A percentile compares a stretch with the other conserved stretches of the same genome.
Evolutionary conservation across 345 rosid genomes (phyloP).

Genomic region (Populus nigra): DNA sequence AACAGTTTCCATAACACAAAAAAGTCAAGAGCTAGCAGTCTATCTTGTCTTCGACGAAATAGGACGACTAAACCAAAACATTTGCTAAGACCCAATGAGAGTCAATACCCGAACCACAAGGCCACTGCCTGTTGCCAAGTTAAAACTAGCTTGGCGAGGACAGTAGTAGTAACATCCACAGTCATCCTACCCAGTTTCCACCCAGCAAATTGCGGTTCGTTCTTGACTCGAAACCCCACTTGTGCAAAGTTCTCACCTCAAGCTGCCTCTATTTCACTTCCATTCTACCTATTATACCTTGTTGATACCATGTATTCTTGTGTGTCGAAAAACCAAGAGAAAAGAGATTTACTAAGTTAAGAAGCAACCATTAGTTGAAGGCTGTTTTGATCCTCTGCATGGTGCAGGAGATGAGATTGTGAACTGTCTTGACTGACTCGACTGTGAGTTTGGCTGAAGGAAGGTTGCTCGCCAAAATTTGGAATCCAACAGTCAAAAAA

Average conservation of each 20-base stretch:
- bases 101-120: conserved; percentile 50
- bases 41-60: background rate
- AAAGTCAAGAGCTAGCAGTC: background rate
- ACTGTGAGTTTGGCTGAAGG: conserved; percentile 86
- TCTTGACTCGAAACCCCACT: conserved; percentile 40
- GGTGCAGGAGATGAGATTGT: conserved; percentile 79
- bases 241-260: background rate
- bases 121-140: background rate
- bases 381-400: conserved; percentile 71
- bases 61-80: background rate
- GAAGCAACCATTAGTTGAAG: conserved; percentile 21
- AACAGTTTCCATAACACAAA: background rate
- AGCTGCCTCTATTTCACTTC: background rate
- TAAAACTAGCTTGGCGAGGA: background rate
- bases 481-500: conserved; percentile 54
- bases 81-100: conserved; percentile 18
- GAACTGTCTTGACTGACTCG: conserved; percentile 88
- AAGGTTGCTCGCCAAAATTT: conserved; percentile 75
- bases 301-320: background rate
- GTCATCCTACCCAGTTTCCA: background rate
- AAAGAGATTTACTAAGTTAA: background rate
- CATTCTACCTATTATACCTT: conserved; percentile 14
- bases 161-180: background rate
- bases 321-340: background rate
- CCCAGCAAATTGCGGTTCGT: conserved; percentile 28